Evolutionary conservation across 169 alveolate species (phyloP).

Genomic region (Cystoisospora suis): DNA sequence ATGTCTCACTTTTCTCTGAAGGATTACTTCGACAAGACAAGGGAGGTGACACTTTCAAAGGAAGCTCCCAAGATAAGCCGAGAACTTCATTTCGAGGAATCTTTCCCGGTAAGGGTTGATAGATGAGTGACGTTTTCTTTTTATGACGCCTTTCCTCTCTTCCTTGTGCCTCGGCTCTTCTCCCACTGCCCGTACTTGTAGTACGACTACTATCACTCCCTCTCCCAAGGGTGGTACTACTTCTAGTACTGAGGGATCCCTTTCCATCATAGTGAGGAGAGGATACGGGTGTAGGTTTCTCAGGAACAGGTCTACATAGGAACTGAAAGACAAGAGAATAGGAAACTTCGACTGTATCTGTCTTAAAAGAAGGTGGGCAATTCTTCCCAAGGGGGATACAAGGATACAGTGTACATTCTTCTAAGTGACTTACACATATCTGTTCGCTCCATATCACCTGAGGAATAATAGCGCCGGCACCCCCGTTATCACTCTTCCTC

Average conservation of each 20-base stretch:
- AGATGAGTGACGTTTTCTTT: background rate
- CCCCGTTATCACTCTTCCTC: no score
- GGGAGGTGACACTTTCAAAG: background rate
- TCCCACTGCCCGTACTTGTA: background rate
- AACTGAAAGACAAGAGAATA: conserved; percentile 1
- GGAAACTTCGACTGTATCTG: background rate
- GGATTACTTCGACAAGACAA: background rate
- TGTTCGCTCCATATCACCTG: no score
- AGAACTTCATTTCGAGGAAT: background rate
- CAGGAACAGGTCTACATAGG: background rate
- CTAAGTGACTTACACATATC: no score
- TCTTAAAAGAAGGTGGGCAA: conserved; percentile 5
- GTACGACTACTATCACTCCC: background rate
- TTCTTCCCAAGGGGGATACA: no score
- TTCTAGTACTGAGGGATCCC: background rate
- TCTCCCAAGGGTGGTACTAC: background rate
- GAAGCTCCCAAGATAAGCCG: background rate
- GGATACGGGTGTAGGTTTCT: background rate
- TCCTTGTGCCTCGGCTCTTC: background rate
- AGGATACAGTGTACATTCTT: no score
- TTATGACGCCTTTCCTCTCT: background rate
- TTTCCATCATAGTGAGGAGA: background rate
- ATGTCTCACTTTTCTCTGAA: background rate
- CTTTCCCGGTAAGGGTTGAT: background rate
- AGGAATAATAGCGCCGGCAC: no score